Evolutionary conservation across 192 early-diverging fungal genomes (phyloP).

Genomic region (Coemansia sp.): DNA sequence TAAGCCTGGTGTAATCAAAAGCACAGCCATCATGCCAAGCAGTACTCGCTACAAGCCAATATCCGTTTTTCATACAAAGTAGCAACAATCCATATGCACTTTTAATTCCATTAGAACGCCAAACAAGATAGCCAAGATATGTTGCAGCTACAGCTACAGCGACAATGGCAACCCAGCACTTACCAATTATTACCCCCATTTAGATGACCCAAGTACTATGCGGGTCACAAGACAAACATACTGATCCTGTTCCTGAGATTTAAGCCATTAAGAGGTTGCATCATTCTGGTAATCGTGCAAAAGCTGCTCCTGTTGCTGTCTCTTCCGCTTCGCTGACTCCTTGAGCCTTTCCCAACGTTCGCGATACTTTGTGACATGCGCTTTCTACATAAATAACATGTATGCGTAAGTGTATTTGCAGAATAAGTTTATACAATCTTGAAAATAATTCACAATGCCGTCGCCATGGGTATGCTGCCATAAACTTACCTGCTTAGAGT

Average conservation of each 20-base stretch:
- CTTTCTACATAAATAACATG: slow-evolving; percentile 13
- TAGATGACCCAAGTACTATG: no score
- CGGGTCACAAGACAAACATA: no score
- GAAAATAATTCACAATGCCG: background rate
- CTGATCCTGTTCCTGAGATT: background rate
- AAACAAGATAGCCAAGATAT: background rate
- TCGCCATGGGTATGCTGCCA: background rate
- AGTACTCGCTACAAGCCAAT: background rate
- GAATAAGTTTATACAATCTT: background rate
- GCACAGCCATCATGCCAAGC: background rate
- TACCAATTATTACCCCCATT: background rate
- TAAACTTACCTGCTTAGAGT: slow-evolving; percentile 37
- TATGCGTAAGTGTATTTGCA: background rate
- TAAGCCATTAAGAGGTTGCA: background rate
- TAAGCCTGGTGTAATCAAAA: background rate
- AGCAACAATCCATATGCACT: background rate
- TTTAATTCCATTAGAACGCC: background rate
- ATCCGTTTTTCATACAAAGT: background rate
- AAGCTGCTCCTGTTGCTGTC: slow-evolving; percentile 36
- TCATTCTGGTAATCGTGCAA: background rate
- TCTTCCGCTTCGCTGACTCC: slow-evolving; percentile 53
- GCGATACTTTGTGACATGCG: slow-evolving; percentile 46
- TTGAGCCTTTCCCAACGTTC: slow-evolving; percentile 55
- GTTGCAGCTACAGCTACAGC: background rate
- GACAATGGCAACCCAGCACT: background rate